Evolutionary conservation across 202 grass and related monocot genomes (phyloP), one percentile per base, ranked within the genome.

Genomic region (Panicum hallii): DNA sequence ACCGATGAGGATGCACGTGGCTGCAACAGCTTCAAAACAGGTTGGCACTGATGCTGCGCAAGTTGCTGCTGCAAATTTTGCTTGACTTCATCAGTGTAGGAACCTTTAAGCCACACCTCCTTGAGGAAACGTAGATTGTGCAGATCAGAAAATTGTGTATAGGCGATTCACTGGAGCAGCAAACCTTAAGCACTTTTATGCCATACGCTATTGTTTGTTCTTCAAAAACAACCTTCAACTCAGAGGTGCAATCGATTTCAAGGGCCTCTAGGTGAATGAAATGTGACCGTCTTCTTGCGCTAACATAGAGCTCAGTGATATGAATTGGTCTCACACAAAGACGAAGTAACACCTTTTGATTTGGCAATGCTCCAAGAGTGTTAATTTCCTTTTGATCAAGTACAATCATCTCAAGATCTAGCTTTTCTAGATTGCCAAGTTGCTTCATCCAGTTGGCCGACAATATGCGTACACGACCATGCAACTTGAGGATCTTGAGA

Each of bases 361-460:
- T 1, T 0, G 10, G 4, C 41, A 17, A 58, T 19, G 2, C 56
- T 23, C 10, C 8, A 20, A 23, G 7, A 20, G 9, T 23, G 0
- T 3, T 7, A 20, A 58, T 23, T 7, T 57, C 55, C 4, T 3
- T 4, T 22, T 57, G 20, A 22, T 4, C 2, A 8, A 22, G 1
- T 19, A 57, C 6, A 20, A 7, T 57, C 7, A 10, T 8, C 20
- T 57, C 55, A 22, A 57, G 55, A 10, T 57, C 55, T 1, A 57
- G 2, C 5, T 22, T 57, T 9, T 3, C 7, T 19, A n/a, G 0
- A 3, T 3, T 0, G 55, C 0, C 55, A n/a, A 57, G 2, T 1
- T 22, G 1, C 19, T 57, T 22, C 20, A 57, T 22, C 55, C 55
- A 57, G 55, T 1, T 57, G 7, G 20, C 55, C 22, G 20, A 4